These are phyloP conservation scores for Passiflora organensis DNA, from an alignment of 345 rosid species.

Conservation along the genomic window DNA sequence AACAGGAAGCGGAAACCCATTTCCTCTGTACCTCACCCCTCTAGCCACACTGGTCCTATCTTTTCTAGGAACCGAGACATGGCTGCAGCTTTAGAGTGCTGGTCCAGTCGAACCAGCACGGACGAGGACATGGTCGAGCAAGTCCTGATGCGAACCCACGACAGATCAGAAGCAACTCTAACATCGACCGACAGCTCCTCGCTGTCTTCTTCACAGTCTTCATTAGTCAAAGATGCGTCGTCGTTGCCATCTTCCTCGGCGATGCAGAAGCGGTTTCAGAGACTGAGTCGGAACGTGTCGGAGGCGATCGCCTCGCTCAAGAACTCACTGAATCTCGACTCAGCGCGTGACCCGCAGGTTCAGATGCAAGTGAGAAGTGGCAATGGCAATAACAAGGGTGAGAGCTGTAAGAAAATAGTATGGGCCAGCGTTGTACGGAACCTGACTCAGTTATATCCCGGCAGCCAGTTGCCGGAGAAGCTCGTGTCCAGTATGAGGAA, in stretches of 20 bases:
- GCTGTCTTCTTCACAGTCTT: constrained; percentile 1
- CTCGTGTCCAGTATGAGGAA: constrained; percentile 82
- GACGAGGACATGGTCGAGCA: constrained; percentile 94
- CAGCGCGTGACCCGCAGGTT: constrained; percentile 32
- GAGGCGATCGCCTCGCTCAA: constrained; percentile 85
- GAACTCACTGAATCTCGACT: constrained; percentile 79
- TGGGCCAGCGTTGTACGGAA: constrained; percentile 93
- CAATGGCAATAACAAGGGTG: constrained; percentile 25
- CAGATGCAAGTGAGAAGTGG: constrained; percentile 9
- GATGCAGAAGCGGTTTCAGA: constrained; percentile 77
- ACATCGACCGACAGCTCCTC: neutral
- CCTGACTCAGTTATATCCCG: constrained; percentile 86
- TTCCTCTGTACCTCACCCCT: neutral
- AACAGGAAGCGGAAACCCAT: no score
- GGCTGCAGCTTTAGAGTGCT: constrained; percentile 98
- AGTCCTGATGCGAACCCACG: constrained; percentile 75
- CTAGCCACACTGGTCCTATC: neutral
- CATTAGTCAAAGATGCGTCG: constrained; percentile 6
- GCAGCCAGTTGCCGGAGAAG: constrained; percentile 93
- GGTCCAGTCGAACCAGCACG: constrained; percentile 80
- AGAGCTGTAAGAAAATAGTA: constrained; percentile 58
- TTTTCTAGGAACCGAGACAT: constrained; percentile 15
- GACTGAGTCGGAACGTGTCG: constrained; percentile 73
- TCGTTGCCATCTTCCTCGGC: constrained; percentile 33
- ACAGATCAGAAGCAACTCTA: constrained; percentile 39